A percentile compares a stretch with the other conserved stretches of the same genome.
Evolutionary conservation across 257 asterid species (phyloP).

Genomic region (Petunia secreta): DNA sequence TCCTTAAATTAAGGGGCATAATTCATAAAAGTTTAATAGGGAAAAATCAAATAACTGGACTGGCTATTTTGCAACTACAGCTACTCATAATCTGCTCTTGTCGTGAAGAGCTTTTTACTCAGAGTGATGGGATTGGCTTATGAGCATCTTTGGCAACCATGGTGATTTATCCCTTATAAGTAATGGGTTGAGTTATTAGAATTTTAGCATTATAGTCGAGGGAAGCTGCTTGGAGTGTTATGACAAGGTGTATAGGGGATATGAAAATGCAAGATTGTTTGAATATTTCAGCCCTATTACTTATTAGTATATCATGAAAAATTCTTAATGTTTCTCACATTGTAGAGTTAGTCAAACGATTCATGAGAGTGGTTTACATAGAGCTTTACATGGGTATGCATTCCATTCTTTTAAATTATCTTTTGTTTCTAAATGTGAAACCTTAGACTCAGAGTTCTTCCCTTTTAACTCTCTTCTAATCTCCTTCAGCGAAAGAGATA

Average conservation of each 20-base stretch:
- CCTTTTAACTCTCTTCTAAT: background rate
- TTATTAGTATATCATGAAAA: background rate
- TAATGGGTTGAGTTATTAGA: too few species aligned
- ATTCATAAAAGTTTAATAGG: constrained; percentile 8
- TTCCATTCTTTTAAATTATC: too few species aligned
- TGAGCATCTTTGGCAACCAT: background rate
- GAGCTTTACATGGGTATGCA: too few species aligned
- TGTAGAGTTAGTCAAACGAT: background rate
- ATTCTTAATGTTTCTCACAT: background rate
- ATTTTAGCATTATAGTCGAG: too few species aligned
- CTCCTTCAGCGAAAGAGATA: background rate
- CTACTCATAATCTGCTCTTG: background rate
- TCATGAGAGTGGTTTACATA: background rate
- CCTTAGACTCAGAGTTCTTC: background rate
- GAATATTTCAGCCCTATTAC: too few species aligned
- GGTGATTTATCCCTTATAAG: too few species aligned
- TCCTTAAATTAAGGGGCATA: background rate
- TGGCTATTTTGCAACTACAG: background rate
- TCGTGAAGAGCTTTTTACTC: background rate
- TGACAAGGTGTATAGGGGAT: too few species aligned
- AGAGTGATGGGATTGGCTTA: constrained; percentile 5
- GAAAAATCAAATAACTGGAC: background rate
- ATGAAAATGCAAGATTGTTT: background rate
- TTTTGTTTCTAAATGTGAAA: too few species aligned
- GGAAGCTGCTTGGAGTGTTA: too few species aligned